Conservation (phyloP, 306 rosid species). For the Hippophae rhamnoides region DNA sequence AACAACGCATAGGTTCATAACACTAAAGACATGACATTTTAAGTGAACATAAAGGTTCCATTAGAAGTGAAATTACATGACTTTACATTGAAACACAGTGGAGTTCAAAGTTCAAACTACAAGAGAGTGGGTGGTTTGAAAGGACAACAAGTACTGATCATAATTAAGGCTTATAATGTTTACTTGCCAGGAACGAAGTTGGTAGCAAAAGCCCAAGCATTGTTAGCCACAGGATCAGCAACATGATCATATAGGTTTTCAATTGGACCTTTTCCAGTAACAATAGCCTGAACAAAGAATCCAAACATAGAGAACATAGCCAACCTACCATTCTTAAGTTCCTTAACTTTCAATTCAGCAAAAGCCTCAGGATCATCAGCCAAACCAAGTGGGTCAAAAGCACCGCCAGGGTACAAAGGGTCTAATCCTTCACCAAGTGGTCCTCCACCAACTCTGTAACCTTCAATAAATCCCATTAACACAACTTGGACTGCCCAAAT, state of each 20-base stretch:
- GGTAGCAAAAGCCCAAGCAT: constrained; percentile 92
- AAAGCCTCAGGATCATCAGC: constrained; percentile 96
- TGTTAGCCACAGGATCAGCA: constrained; percentile 87
- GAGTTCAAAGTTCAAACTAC: too few species aligned
- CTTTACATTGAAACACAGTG: too few species aligned
- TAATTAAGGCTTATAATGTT: constrained; percentile 9
- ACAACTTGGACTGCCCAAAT: constrained; percentile 94
- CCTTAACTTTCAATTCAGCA: constrained; percentile 95
- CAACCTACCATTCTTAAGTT: constrained; percentile 72
- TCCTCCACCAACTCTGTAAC: constrained; percentile 92
- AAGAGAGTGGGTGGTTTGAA: too few species aligned
- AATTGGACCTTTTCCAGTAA: constrained; percentile 82
- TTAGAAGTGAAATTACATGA: too few species aligned
- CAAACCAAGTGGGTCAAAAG: constrained; percentile 89
- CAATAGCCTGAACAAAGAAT: constrained; percentile 93
- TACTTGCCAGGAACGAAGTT: constrained; percentile 89
- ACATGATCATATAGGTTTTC: constrained; percentile 77
- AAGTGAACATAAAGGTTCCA: too few species aligned
- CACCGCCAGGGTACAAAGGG: constrained; percentile 94
- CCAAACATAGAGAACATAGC: constrained; percentile 95
- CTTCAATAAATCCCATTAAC: constrained; percentile 87
- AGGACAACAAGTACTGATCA: too few species aligned
- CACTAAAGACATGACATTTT: too few species aligned
- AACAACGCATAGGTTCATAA: too few species aligned
- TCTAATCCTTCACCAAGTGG: constrained; percentile 97